Evolutionary conservation across 108 stramenopile genomes (phyloP), one percentile per base, ranked within the genome.

Genomic region (Aurantiochytrium sp.): DNA sequence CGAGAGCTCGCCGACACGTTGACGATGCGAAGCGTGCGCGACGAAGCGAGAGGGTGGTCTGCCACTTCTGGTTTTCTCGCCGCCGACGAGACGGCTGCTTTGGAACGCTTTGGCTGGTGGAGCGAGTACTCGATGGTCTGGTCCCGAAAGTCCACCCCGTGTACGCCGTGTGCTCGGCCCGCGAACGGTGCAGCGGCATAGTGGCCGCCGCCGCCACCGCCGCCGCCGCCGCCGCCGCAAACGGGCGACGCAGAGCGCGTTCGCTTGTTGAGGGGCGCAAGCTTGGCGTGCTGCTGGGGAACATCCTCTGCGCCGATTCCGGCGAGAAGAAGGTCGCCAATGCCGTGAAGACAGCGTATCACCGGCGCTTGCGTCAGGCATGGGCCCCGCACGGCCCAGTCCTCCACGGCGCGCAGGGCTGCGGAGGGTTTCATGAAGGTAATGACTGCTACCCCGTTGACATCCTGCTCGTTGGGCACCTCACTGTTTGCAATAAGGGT

Each of bases 181-280:
- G n/a, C n/a, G n/a, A n/a, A n/a, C n/a, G n/a, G n/a, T n/a, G n/a
- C n/a, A n/a, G n/a, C n/a, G n/a, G n/a, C n/a, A n/a, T n/a, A n/a
- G n/a, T n/a, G n/a, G n/a, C n/a, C n/a, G n/a, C n/a, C n/a, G n/a
- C n/a, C n/a, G n/a, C n/a, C n/a, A n/a, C n/a, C n/a, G n/a, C n/a
- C n/a, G n/a, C n/a, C n/a, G n/a, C n/a, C n/a, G n/a, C n/a, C n/a
- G n/a, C n/a, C n/a, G n/a, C n/a, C n/a, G 32, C 2, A 6, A 6
- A 10, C 24, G 59, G 73, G 73, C 30, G 73, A 81, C 10, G 42
- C 45, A 12, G 73, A 81, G 6, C 73, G 36, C n/a, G 73, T 81
- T 6, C 73, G 73, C 39, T 81, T 81, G 73, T 81, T 81, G 21
- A 81, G 39, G 32, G 39, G 45, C 19, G 73, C 73, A 12, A 81